Evolutionary conservation across 495 filamentous ascomycete genomes (phyloP).

Genomic region (Penicilliopsis zonata): DNA sequence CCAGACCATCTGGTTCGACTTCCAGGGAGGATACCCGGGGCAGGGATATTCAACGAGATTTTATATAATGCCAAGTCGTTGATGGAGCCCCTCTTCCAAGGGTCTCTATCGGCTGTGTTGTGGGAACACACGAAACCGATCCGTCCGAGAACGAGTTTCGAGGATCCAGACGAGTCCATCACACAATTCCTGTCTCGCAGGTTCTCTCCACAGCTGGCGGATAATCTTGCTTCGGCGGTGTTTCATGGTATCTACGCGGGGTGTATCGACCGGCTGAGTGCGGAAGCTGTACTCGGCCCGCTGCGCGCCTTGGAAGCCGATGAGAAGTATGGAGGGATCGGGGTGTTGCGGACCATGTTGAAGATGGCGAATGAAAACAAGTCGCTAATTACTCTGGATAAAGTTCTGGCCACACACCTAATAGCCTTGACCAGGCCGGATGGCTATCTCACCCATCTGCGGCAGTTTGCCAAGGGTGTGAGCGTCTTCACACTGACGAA

Average conservation of each 20-base stretch:
- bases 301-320: conserved; percentile 39
- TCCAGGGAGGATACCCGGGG: conserved; percentile 31
- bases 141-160: conserved; percentile 6
- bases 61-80: conserved; percentile 14
- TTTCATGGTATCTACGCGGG: conserved; percentile 92
- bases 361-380: conserved; percentile 2
- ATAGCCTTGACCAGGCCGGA: conserved; percentile 3
- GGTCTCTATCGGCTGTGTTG: conserved; percentile 25
- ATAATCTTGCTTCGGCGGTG: conserved; percentile 70
- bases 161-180: conserved; percentile 61
- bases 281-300: conserved; percentile 44
- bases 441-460: conserved; percentile 6
- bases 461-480: conserved; percentile 10
- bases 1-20: conserved; percentile 73
- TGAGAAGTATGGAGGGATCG: conserved; percentile 12
- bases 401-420: conserved; percentile 13
- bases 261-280: conserved; percentile 70
- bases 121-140: conserved; percentile 23
- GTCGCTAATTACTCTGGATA: conserved; percentile 13
- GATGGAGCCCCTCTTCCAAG: conserved; percentile 52
- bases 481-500: conserved; percentile 41
- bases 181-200: conserved; percentile 52
- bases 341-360: conserved; percentile 7
- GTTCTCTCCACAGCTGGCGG: conserved; percentile 42
- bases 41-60: conserved; percentile 13